Base-by-base conservation (phyloP, 345 rosid genomes). In the Gossypium raimondii region DNA sequence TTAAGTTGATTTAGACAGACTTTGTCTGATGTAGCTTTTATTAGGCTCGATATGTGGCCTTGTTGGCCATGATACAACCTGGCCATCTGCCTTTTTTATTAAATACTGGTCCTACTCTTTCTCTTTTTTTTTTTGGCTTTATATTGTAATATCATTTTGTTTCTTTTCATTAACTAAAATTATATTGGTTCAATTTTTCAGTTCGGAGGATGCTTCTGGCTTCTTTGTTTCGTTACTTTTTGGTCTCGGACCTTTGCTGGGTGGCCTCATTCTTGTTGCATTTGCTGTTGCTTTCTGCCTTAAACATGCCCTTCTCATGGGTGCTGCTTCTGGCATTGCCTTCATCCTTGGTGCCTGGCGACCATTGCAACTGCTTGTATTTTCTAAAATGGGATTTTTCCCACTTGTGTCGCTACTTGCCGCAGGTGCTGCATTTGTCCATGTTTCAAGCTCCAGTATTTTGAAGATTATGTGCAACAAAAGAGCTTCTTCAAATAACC, bases 201-300 rank as follows among this genome's bases (percentile, higher is more conserved):
- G 99, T 81, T 82, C 95, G 50, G 97, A 92, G 79, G 99, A 90
- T 87, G 99, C 97, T 84, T 93, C 97, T 29, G 98, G 98, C 61
- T 96, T 92, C 83, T 92, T 93, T 50, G 95, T 96, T 76, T 96
- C 99, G 13, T 82, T 96, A 76, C 98, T 96, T 67, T 96, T 96
- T 78, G 99, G 98, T 72, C 92, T 96, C 4, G 98, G 98, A 68
- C 99, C 99, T 70, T 78, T 92, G 76, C 89, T 96, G 11, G 99
- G 98, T 69, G 98, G 99, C 50, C 47, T 82, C 8, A 75, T 87
- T 82, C 92, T 96, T 52, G 90, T 96, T 81, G 82, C 90, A 72
- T 89, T 87, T 78, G 94, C 93, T 58, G 82, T 89, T 72, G 86
- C 97, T 22, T 89, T 90, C 84, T 87, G 78, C 52, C 87, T 96